Evolutionary conservation across 495 filamentous ascomycete genomes (phyloP).

Genomic region (Podospora tetraspora): DNA sequence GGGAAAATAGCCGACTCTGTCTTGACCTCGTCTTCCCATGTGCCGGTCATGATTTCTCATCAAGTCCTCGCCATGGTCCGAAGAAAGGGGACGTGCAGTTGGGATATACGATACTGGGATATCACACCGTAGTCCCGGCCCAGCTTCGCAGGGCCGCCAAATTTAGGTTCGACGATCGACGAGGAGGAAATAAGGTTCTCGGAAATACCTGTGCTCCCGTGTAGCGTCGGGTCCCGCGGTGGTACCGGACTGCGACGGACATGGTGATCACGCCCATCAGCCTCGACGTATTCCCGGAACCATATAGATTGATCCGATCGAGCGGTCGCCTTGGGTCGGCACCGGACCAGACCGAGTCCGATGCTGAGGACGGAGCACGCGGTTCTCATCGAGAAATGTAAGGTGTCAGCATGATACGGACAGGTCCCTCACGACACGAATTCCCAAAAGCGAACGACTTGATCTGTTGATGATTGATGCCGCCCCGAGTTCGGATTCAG

Average conservation of each 20-base stretch:
- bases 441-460: neutral
- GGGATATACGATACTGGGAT: no score
- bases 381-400: neutral
- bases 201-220: neutral
- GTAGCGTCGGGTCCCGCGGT: neutral
- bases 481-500: neutral
- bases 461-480: constrained; percentile 1
- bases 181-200: neutral
- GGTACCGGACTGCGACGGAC: neutral
- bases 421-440: neutral
- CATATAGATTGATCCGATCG: neutral
- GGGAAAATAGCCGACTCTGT: no score
- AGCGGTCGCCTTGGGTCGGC: neutral
- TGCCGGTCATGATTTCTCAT: neutral
- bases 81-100: no score
- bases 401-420: neutral
- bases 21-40: neutral
- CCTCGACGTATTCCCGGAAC: neutral
- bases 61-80: neutral
- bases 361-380: neutral
- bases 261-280: neutral
- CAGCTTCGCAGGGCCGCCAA: neutral
- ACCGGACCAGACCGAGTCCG: neutral
- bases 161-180: neutral
- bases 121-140: neutral